Evolutionary conservation across 2,329 filamentous ascomycete species (phyloP), one percentile per base, ranked within the genome.

Genomic region (Sordariomycetes sp.): DNA sequence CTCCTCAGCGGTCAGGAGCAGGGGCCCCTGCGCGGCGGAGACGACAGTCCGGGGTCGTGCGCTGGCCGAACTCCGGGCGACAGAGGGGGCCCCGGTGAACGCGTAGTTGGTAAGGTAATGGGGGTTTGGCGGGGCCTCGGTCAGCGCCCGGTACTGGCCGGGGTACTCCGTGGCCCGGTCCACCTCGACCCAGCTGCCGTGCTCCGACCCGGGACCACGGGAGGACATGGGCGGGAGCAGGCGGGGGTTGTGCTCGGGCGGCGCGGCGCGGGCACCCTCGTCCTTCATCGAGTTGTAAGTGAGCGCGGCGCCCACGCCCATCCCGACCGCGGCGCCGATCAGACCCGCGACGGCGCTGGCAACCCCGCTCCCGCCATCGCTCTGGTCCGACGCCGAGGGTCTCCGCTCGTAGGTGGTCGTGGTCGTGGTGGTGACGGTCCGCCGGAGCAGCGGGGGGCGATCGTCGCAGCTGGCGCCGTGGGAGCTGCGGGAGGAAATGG

Each of bases 241-340:
- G n/a, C 32, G 22, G 39, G 42, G 17, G 42, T 12, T 32, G n/a
- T 7, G n/a, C 28, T 51, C 52, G 10, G 58, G 52, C 17, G 24
- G 28, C 15, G 36, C 15, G 22, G 39, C 15, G 52, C 48, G 52
- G 12, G 17, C 13, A 15, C 15, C 54, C 39, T 36, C 57, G 55
- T 56, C 59, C 39, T 60, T 59, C 36, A 60, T 52, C 39, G 58
- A 53, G 12, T 42, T 54, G 42, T 59, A 60, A 24, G 60, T 56
- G 17, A 61, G 42, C 12, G 59, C 60, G 20, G 59, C 60, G 10
- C 60, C 60, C 2, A 57, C 51, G 5, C 48, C 55, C 55, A 57
- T 57, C 25, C 55, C 55, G 15, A 53, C 55, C 15, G 58, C 59
- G n/a, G 59, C 59, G 10, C 59, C 59, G 2, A 62, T 24, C 17